Evolutionary conservation across 306 rosid genomes (phyloP), one percentile per base, ranked within the genome.

Genomic region (Dalbergia cochinchinensis): DNA sequence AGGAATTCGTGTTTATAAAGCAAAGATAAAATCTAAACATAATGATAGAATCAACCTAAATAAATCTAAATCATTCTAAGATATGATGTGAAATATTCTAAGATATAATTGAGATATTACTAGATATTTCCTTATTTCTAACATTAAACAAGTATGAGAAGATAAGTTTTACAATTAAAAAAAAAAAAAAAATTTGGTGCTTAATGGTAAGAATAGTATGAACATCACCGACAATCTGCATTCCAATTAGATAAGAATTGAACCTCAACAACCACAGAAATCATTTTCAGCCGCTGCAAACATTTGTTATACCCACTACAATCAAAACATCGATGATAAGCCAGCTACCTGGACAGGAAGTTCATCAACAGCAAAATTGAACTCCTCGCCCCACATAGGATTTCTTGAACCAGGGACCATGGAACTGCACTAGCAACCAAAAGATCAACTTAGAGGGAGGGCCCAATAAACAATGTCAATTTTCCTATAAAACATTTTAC

Each of bases 331-430:
- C 39, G 68, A 70, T 54, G 67, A 71, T 53, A 71, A 65, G 71
- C 45, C 77, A 61, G 45, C 65, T 81, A 95, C 99, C 99, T 92
- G 88, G 51, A 90, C 99, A 71, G 99, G 99, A 78, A 95, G 96
- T 88, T 95, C 97, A 67, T 95, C 97, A 63, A 90, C 98, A 69
- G 92, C 85, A 88, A 95, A 95, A 89, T 92, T 89, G 85, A 95
- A 95, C 85, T 92, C 99, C 89, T 95, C 99, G 4, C 99, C 99
- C 99, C 99, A 95, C 99, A 92, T 89, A 68, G 99, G 99, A 91
- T 95, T 95, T 90, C 99, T 92, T 79, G 97, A 95, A 88, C 99
- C 97, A 73, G 99, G 99, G 85, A 95, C 91, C 99, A 95, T 95
- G 71, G 99, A 95, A 84, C 99, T 95, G 92, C 90, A 85, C 41